Base-by-base conservation (phyloP, 768 basidiomycete genomes). In the Royoungia palumana region DNA sequence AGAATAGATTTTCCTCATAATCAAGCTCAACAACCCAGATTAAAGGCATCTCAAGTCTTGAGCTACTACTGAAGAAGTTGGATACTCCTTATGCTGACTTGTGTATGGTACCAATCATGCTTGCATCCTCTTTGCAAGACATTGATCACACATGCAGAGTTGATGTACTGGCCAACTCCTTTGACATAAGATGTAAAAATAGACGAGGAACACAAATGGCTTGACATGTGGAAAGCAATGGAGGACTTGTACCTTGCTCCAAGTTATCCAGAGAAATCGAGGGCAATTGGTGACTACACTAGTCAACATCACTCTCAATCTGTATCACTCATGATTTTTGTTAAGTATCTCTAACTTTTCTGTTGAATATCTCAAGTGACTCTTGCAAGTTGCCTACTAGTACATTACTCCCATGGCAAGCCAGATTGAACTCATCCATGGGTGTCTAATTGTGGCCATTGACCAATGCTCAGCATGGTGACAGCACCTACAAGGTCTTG, bases 131-230 rank as follows among this genome's bases (percentile, higher is more conserved):
- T 41, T 5, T 5, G 7, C n/a, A 6, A 8, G 38, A 20, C 2
- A 19, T 22, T 56, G 10, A 47, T 32, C 11, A n/a, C 17, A 7
- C 20, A 5, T 9, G 37, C 50, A 85, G 83, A 81, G 79, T 72
- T 89, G 49, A 81, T 89, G 77, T 87, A 89, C 68, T 89, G 87
- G 89, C 90, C 89, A 13, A 80, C 85, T 17, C 84, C 88, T 28
- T 80, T 88, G 80, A 79, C 77, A 11, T 56, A 58, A 36, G 80
- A 79, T 50, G 72, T 72, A 43, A 70, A 72, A 49, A 72, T 82
- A 7, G 80, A 86, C 58, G 78, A 73, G 59, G 71, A 62, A 16
- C 67, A 72, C 61, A 77, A 80, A 60, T 87, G 87, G 80, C 69
- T 83, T 40, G 77, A 92, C 57, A 88, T 89, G 25, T 93, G 89